phyloP scores from a whole-genome alignment of 257 asterid species.

The Datura wrightii region DNA sequence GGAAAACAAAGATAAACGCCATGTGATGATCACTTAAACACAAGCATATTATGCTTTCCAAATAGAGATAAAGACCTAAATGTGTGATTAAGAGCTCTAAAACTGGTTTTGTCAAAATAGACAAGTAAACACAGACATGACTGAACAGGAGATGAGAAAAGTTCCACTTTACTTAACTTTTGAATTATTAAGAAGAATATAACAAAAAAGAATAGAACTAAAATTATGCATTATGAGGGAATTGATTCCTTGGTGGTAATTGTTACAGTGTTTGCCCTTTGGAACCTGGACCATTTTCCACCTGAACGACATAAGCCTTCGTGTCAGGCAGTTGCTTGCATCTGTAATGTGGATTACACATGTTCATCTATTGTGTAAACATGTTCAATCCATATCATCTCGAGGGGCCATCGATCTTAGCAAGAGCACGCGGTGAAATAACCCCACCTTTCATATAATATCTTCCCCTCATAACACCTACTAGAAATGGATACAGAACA shows the following conservation, averaged over 20 bases:
- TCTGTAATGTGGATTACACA: neutral
- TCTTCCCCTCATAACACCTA: slow-evolving; percentile 59
- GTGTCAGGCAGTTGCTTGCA: neutral
- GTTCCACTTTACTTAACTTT: neutral
- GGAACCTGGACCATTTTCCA: slow-evolving; percentile 26
- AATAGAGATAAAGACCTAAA: neutral
- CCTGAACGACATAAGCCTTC: slow-evolving; percentile 27
- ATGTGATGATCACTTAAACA: neutral
- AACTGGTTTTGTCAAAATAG: neutral
- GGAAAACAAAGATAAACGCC: neutral
- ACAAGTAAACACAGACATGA: neutral
- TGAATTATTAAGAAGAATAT: slow-evolving; percentile 30
- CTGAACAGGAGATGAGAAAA: neutral
- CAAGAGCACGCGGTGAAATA: slow-evolving; percentile 32
- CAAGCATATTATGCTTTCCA: neutral
- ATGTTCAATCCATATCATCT: neutral
- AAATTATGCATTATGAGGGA: slow-evolving; percentile 24
- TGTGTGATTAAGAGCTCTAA: neutral
- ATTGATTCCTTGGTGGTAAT: slow-evolving; percentile 21
- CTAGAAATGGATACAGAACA: slow-evolving; percentile 62
- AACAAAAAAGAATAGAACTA: slow-evolving; percentile 10
- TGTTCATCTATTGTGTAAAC: neutral
- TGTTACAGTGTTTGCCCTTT: slow-evolving; percentile 7
- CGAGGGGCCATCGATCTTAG: neutral
- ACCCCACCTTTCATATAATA: slow-evolving; percentile 42